Evolutionary conservation across 495 filamentous ascomycete species (phyloP), one percentile per base, ranked within the genome.

Genomic region (Podospora australis): DNA sequence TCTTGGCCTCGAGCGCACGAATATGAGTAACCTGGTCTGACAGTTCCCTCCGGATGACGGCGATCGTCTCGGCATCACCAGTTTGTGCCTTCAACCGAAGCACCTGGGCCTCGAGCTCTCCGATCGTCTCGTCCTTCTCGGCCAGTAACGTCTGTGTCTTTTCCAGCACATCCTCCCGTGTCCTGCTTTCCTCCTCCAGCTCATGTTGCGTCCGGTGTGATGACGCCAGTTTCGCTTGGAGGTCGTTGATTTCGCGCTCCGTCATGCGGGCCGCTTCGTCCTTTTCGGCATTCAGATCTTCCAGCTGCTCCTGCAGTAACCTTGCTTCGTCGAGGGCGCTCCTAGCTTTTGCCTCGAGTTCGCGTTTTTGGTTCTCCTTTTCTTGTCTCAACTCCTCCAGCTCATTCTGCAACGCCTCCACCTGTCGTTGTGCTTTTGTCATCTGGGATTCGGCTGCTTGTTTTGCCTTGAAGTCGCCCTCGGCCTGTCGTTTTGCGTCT

Each of bases 1-100:
- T 95, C 30, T 78, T 77, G 0, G 78, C 71, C 64, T 97, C 94
- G 13, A 97, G 69, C 22, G 79, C 83, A 48, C 84, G 82, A 48
- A 97, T 95, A 60, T 97, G 88, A 23, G 75, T 77, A 20, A 97
- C 86, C 57, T 97, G 92, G 34, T 96, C 90, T 6, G 68, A 67
- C 11, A 99, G 74, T 65, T 96, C 88, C 53, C 85, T 79, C 63
- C 88, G 88, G 35, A 97, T 80, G 40, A 96, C 80, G 5, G 70
- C 75, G 30, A 96, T 69, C 2, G 86, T 88, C 54, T 96, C 89
- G 0, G 81, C 78, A 66, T 96, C 92, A 17, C 83, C 90, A 1
- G 84, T 85, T 54, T 90, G 84, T 3, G 89, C 84, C 59, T 87
- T 96, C 9, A 91, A 68, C 26, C 79, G 77, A 44, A 96, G 69